Conservation (phyloP, 257 asterid species). For the Penstemon barbatus region DNA sequence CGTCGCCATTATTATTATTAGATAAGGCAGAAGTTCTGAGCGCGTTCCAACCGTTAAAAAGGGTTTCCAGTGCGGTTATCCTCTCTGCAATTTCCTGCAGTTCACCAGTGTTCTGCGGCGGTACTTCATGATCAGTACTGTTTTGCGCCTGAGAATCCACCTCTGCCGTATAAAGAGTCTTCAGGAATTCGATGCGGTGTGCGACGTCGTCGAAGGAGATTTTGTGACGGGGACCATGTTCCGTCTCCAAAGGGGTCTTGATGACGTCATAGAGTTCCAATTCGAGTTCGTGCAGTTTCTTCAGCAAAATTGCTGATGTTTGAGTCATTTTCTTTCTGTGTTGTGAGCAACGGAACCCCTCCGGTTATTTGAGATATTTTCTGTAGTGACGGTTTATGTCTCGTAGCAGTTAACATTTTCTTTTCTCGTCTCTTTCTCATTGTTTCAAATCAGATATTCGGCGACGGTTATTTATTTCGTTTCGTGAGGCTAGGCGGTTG, state of each 20-base stretch:
- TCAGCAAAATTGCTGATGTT: constrained; percentile 37
- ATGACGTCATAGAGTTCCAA: constrained; percentile 37
- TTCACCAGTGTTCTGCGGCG: constrained; percentile 25
- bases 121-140: too few species aligned
- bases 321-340: constrained; percentile 31
- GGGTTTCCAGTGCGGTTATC: constrained; percentile 23
- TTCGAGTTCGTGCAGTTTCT: constrained; percentile 62
- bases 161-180: constrained; percentile 36
- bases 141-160: constrained; percentile 19
- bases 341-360: too few species aligned
- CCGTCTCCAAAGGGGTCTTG: constrained; percentile 31
- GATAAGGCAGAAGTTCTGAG: not conserved
- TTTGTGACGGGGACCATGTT: constrained; percentile 18
- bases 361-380: too few species aligned
- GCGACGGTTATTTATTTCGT: too few species aligned
- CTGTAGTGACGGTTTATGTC: too few species aligned
- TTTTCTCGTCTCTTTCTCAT: too few species aligned
- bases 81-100: constrained; percentile 23
- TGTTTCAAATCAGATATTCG: too few species aligned
- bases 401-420: too few species aligned
- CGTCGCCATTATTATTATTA: constrained; percentile 4
- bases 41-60: constrained; percentile 25
- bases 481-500: too few species aligned
- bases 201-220: constrained; percentile 32
- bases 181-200: constrained; percentile 38